Conservation (phyloP, 2,329 filamentous ascomycete genomes). For the Penicillium sclerotigenum region DNA sequence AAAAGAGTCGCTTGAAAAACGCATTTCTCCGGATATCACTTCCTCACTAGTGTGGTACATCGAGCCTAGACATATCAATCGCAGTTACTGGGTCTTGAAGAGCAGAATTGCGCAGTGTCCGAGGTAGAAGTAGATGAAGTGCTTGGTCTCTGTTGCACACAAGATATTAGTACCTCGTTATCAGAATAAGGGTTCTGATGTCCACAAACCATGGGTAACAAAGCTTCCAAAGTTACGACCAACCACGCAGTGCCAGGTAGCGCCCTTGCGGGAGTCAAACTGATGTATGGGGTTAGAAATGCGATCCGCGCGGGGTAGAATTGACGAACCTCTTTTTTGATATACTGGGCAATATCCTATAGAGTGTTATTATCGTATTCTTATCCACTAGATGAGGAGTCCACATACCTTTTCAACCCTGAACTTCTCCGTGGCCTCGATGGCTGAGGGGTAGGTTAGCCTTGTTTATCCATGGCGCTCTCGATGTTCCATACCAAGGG, state of each 20-base stretch:
- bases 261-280: slow-evolving; percentile 96
- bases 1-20: slow-evolving; percentile 14
- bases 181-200: background rate
- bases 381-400: background rate
- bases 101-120: slow-evolving; percentile 96
- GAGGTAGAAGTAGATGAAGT: slow-evolving; percentile 99
- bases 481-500: slow-evolving; percentile 70
- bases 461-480: slow-evolving; percentile 4
- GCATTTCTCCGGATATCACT: slow-evolving; percentile 1
- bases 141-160: slow-evolving; percentile 76
- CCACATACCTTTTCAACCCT: slow-evolving; percentile 65
- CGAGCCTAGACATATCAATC: background rate
- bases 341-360: slow-evolving; percentile 91
- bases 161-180: slow-evolving; percentile 11
- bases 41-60: background rate
- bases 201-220: slow-evolving; percentile 78
- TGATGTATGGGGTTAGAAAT: slow-evolving; percentile 41
- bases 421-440: slow-evolving; percentile 68
- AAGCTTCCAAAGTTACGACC: slow-evolving; percentile 99
- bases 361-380: slow-evolving; percentile 12
- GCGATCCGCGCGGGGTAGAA: slow-evolving; percentile 6
- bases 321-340: slow-evolving; percentile 77
- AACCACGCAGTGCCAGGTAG: slow-evolving; percentile 99
- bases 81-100: slow-evolving; percentile 90
- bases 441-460: slow-evolving; percentile 50